Evolutionary conservation across 306 rosid species (phyloP).

Genomic region (Glycyrrhiza uralensis): DNA sequence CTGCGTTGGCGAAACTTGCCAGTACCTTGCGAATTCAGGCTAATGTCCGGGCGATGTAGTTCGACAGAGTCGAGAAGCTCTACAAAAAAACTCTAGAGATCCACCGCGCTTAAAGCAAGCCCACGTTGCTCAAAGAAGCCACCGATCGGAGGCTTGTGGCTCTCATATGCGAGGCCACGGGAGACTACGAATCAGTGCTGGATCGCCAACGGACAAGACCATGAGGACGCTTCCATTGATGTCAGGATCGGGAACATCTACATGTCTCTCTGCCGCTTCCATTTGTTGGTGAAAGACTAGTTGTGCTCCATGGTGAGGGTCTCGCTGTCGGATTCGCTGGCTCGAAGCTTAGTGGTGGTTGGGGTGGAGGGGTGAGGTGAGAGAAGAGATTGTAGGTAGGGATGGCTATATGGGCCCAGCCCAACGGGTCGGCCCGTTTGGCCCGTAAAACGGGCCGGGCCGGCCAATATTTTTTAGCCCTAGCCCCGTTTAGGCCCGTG

Average conservation of each 20-base stretch:
- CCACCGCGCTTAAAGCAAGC: conserved; percentile 86
- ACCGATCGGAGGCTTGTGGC: conserved; percentile 95
- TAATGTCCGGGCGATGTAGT: conserved; percentile 97
- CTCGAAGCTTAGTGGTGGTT: too few species aligned
- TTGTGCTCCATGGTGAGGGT: too few species aligned
- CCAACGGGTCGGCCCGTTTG: too few species aligned
- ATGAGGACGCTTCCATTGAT: conserved; percentile 91
- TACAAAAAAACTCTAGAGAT: conserved; percentile 89
- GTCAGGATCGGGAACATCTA: conserved; percentile 94
- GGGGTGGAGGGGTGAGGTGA: too few species aligned
- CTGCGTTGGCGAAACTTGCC: conserved; percentile 96
- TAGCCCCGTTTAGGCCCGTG: too few species aligned
- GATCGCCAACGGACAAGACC: conserved; percentile 91
- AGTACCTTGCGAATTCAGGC: conserved; percentile 96
- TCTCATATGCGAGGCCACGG: conserved; percentile 82
- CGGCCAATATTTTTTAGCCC: too few species aligned
- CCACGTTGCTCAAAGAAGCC: conserved; percentile 95
- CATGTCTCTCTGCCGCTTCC: conserved; percentile 90
- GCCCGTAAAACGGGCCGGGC: too few species aligned
- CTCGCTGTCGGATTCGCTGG: too few species aligned
- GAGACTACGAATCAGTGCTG: conserved; percentile 79
- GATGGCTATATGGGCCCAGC: too few species aligned
- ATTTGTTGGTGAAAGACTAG: too few species aligned
- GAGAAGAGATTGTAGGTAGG: too few species aligned
- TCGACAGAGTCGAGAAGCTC: conserved; percentile 87